Conservation (phyloP, 2,329 filamentous ascomycete species). For the Paraphoma sp. region DNA sequence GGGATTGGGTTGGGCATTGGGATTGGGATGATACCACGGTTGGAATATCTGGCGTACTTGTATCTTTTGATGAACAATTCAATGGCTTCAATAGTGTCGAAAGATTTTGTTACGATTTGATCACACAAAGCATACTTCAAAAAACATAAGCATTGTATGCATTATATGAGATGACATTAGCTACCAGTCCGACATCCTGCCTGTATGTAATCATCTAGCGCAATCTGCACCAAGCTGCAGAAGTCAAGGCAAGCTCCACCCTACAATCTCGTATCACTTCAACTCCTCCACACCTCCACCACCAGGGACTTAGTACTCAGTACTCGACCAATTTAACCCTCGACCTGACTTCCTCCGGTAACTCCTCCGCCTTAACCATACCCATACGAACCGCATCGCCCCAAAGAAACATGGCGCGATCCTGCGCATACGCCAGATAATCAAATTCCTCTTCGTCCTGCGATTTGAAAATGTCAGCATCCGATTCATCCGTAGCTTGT, state of each 20-base stretch:
- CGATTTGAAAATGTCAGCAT: slow-evolving; percentile 52
- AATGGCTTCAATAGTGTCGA: too few relatives aligned
- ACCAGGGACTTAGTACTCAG: slow-evolving; percentile 40
- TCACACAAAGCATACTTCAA: too few relatives aligned
- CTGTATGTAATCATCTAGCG: too few relatives aligned
- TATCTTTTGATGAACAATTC: too few relatives aligned
- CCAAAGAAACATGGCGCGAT: slow-evolving; percentile 92
- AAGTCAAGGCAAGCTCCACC: too few relatives aligned
- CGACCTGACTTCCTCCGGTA: slow-evolving; percentile 71
- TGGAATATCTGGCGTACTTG: neutral
- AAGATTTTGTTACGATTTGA: too few relatives aligned
- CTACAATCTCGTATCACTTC: too few relatives aligned
- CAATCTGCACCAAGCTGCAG: too few relatives aligned
- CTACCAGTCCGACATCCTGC: too few relatives aligned
- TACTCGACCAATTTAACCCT: slow-evolving; percentile 75
- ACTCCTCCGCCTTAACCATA: slow-evolving; percentile 74
- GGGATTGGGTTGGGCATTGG: neutral
- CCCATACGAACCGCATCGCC: slow-evolving; percentile 84
- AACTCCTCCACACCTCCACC: neutral
- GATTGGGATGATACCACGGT: slow-evolving; percentile 9
- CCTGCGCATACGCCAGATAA: slow-evolving; percentile 89
- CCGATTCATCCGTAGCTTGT: slow-evolving; percentile 30
- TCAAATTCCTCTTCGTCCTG: slow-evolving; percentile 78
- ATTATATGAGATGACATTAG: too few relatives aligned
- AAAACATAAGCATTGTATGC: too few relatives aligned